phyloP scores from a whole-genome alignment of 306 rosid genomes.

The Gillenia trifoliata region DNA sequence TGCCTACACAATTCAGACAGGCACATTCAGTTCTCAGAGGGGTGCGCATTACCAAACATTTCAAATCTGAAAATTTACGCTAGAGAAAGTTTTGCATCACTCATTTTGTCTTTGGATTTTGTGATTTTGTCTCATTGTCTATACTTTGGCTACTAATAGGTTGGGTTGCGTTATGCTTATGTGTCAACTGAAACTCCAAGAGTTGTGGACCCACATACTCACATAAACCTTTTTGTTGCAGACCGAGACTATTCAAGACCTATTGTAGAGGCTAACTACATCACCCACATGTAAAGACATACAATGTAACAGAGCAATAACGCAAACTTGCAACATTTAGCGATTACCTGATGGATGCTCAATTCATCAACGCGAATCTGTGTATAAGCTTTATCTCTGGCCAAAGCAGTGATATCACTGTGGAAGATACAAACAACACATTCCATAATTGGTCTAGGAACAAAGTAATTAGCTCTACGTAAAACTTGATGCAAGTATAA shows the following conservation, averaged over 20 bases:
- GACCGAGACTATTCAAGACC: not conserved
- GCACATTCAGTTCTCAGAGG: not conserved
- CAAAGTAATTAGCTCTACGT: not conserved
- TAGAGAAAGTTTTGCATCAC: not conserved
- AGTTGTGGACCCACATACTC: not conserved
- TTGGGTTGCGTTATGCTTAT: not conserved
- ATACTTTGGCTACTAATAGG: not conserved
- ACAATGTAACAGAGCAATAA: not conserved
- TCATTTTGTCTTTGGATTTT: not conserved
- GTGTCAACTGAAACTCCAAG: not conserved
- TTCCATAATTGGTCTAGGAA: slow-evolving; percentile 17
- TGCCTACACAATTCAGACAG: slow-evolving; percentile 37
- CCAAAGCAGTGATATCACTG: slow-evolving; percentile 90
- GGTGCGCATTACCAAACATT: not conserved
- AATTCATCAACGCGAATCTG: slow-evolving; percentile 55
- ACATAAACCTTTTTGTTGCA: not conserved
- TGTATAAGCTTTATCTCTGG: slow-evolving; percentile 78
- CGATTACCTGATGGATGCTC: slow-evolving; percentile 71
- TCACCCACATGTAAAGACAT: not conserved
- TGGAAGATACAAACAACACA: slow-evolving; percentile 18
- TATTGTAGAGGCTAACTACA: not conserved
- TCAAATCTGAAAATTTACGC: not conserved
- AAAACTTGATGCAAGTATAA: not conserved
- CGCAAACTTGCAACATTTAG: not conserved
- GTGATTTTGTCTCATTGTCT: not conserved